Evolutionary conservation across 176 grass and related monocot species (phyloP).

Genomic region (Avena sativa): DNA sequence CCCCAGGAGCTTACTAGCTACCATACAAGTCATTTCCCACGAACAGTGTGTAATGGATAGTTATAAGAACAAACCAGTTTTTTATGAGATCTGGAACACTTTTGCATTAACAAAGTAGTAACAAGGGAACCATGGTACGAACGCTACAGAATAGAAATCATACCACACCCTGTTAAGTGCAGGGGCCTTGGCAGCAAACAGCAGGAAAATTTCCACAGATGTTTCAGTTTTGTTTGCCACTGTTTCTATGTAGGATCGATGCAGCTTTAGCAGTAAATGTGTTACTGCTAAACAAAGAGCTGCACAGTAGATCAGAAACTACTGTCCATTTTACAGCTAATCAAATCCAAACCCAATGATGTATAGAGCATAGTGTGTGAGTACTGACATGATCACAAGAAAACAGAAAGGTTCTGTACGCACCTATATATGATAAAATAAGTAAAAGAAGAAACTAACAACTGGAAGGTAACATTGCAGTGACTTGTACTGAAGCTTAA

Average conservation of each 20-base stretch:
- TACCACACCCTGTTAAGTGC: neutral
- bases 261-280: neutral
- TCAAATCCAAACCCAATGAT: neutral
- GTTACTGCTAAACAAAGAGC: neutral
- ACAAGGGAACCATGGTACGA: neutral
- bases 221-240: neutral
- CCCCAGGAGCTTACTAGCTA: neutral
- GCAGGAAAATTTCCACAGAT: neutral
- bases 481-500: neutral
- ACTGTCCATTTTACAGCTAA: neutral
- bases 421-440: neutral
- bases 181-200: neutral
- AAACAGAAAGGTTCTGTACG: constrained; percentile 16
- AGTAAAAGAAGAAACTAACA: constrained; percentile 9
- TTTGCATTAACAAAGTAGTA: neutral
- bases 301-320: neutral
- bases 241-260: neutral
- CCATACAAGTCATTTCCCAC: neutral
- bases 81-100: neutral
- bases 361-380: neutral
- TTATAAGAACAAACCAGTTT: neutral
- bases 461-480: neutral
- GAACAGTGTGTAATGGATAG: neutral
- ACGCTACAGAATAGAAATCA: neutral
- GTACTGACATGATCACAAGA: neutral